These are phyloP conservation scores for Trapa bicornis DNA, from an alignment of 345 rosid genomes.

Conservation along the genomic window DNA sequence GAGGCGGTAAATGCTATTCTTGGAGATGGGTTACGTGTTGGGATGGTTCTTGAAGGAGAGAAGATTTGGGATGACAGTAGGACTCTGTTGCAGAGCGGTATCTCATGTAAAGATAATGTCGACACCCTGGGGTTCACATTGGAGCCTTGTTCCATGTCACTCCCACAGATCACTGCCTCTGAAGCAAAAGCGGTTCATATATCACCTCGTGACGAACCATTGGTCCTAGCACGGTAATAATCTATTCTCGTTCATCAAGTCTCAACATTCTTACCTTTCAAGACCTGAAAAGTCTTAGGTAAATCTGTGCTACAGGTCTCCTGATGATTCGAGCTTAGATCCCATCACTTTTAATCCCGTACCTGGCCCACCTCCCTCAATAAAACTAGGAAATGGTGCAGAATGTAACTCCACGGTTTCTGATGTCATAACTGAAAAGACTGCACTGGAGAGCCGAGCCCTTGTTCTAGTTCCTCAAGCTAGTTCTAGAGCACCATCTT, in stretches of 20 bases:
- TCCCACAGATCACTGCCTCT: slow-evolving; percentile 25
- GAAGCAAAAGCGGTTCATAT: slow-evolving; percentile 24
- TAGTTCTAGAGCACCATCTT: slow-evolving; percentile 41
- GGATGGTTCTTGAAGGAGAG: slow-evolving; percentile 76
- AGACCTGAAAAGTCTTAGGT: not conserved
- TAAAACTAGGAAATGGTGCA: slow-evolving; percentile 15
- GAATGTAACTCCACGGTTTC: slow-evolving; percentile 20
- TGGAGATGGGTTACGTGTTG: slow-evolving; percentile 62
- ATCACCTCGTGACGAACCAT: slow-evolving; percentile 22
- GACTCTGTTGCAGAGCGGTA: slow-evolving; percentile 67
- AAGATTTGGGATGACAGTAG: slow-evolving; percentile 77
- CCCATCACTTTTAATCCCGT: slow-evolving; percentile 22
- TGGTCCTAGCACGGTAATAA: slow-evolving; percentile 34
- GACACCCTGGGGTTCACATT: slow-evolving; percentile 62
- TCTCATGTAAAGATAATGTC: slow-evolving; percentile 45
- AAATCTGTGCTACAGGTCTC: slow-evolving; percentile 32
- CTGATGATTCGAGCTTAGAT: slow-evolving; percentile 24
- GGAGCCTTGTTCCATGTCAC: slow-evolving; percentile 42
- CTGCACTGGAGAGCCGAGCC: slow-evolving; percentile 49
- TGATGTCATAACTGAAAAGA: slow-evolving; percentile 18
- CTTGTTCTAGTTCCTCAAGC: slow-evolving; percentile 44
- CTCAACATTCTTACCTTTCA: not conserved
- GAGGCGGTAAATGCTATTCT: slow-evolving; percentile 74
- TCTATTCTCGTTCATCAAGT: slow-evolving; percentile 5
- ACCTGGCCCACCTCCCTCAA: slow-evolving; percentile 21